Percentiles rank a stretch among this genome's conserved stretches.
Evolutionary conservation across 257 asterid species (phyloP).

Genomic region (Solanum okadae): DNA sequence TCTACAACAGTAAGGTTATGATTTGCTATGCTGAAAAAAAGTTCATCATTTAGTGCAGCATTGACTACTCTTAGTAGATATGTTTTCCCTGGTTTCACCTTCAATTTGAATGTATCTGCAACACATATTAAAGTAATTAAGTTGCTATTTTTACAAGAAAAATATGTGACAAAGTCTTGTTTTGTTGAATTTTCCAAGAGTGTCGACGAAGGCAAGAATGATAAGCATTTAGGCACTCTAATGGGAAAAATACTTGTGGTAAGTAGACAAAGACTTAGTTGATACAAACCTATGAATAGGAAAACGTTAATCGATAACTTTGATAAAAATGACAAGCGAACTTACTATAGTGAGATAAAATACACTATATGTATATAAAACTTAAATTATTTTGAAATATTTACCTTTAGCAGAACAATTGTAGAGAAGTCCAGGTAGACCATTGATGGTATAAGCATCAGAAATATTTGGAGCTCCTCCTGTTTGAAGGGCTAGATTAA

Average conservation of each 20-base stretch:
- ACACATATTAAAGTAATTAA: neutral
- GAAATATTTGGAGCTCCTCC: slow-evolving; percentile 59
- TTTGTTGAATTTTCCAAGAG: neutral
- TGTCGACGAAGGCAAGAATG: neutral
- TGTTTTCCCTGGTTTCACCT: slow-evolving; percentile 49
- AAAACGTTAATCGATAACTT: neutral
- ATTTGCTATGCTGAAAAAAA: slow-evolving; percentile 52
- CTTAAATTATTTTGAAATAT: neutral
- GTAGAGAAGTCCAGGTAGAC: slow-evolving; percentile 51
- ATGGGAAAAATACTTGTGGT: too few species aligned
- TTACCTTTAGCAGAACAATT: slow-evolving; percentile 52
- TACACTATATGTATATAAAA: neutral
- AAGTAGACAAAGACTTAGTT: neutral
- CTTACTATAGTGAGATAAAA: neutral
- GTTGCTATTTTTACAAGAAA: neutral
- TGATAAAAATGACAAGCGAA: too few species aligned
- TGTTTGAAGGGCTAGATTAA: slow-evolving; percentile 42
- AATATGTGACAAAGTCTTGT: neutral
- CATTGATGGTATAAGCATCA: slow-evolving; percentile 60
- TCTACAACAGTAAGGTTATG: slow-evolving; percentile 52
- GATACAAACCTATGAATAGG: neutral
- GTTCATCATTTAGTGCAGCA: slow-evolving; percentile 58
- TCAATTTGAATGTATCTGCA: slow-evolving; percentile 47
- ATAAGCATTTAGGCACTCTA: neutral
- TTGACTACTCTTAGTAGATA: slow-evolving; percentile 54